Conservation (phyloP, 1,139 yeast genomes). For the Debaryomycetaceae sp. region DNA sequence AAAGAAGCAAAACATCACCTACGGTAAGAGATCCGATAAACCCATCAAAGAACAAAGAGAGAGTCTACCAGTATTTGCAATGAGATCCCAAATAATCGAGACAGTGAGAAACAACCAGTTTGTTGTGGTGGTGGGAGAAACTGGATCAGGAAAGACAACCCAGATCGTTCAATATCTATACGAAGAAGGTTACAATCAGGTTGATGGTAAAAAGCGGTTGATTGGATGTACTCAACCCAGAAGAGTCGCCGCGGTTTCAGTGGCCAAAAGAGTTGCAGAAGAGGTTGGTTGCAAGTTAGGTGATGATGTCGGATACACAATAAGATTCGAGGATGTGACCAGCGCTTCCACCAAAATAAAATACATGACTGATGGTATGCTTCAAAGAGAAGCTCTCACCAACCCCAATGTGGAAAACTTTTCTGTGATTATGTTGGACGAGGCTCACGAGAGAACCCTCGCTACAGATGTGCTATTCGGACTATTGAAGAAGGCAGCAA, state of each 20-base stretch:
- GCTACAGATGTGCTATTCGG: conserved; percentile 93
- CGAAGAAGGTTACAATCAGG: conserved; percentile 71
- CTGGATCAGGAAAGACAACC: conserved; percentile 97
- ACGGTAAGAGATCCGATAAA: conserved; percentile 52
- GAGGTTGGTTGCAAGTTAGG: conserved; percentile 77
- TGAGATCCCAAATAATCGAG: conserved; percentile 55
- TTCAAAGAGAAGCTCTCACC: conserved; percentile 73
- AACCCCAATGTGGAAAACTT: conserved; percentile 74
- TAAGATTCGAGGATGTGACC: conserved; percentile 80
- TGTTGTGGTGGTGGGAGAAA: conserved; percentile 53
- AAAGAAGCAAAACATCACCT: conserved; percentile 34
- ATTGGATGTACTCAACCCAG: conserved; percentile 96
- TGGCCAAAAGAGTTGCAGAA: conserved; percentile 86
- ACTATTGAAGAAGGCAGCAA: conserved; percentile 68
- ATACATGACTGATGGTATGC: conserved; percentile 94
- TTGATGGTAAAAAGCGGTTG: conserved; percentile 25
- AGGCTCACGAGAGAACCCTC: conserved; percentile 93
- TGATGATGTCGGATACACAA: conserved; percentile 77
- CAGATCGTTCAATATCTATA: conserved; percentile 86
- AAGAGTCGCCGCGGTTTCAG: conserved; percentile 92
- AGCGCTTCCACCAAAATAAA: conserved; percentile 64
- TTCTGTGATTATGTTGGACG: conserved; percentile 86
- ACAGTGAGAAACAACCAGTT: conserved; percentile 49
- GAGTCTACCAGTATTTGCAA: conserved; percentile 68
- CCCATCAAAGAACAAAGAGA: conserved; percentile 65